Evolutionary conservation across 2,329 filamentous ascomycete genomes (phyloP).

Genomic region (Knoxdaviesia capensis): DNA sequence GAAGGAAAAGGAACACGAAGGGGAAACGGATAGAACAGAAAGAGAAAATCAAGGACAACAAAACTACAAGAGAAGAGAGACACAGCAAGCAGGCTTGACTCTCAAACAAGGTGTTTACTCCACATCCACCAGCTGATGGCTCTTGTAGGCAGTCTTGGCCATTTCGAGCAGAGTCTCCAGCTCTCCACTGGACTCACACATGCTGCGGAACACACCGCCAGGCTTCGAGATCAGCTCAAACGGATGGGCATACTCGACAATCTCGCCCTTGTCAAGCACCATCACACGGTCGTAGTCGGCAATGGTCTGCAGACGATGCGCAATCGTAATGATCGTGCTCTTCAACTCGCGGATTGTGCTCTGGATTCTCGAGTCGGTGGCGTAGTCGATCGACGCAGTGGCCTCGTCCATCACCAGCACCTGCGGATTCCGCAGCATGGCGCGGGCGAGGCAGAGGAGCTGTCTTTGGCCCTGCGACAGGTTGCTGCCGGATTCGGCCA

Average conservation of each 20-base stretch:
- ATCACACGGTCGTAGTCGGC: conserved; percentile 97
- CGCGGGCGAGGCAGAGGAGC: conserved; percentile 79
- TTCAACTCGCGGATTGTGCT: conserved; percentile 85
- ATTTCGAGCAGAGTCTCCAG: conserved; percentile 27
- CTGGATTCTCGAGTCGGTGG: conserved; percentile 88
- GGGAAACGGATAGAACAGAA: no score
- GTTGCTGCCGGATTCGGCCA: conserved; percentile 83
- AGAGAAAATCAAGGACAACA: no score
- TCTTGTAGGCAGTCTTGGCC: conserved; percentile 32
- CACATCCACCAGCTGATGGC: conserved; percentile 16
- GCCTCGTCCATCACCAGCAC: conserved; percentile 99
- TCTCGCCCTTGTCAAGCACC: conserved; percentile 71
- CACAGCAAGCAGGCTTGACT: no score
- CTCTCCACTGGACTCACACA: conserved; percentile 47
- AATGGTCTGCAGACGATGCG: conserved; percentile 87
- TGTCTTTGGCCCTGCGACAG: conserved; percentile 92
- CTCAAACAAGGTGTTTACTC: no score
- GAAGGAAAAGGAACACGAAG: no score
- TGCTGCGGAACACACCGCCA: conserved; percentile 39
- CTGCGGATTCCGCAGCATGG: conserved; percentile 74
- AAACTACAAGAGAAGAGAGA: no score
- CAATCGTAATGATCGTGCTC: conserved; percentile 91
- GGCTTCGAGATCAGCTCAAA: conserved; percentile 58
- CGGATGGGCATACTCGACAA: conserved; percentile 83
- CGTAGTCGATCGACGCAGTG: conserved; percentile 92